phyloP scores from a whole-genome alignment of 164 flowering plant genomes.

The Macadamia integrifolia region DNA sequence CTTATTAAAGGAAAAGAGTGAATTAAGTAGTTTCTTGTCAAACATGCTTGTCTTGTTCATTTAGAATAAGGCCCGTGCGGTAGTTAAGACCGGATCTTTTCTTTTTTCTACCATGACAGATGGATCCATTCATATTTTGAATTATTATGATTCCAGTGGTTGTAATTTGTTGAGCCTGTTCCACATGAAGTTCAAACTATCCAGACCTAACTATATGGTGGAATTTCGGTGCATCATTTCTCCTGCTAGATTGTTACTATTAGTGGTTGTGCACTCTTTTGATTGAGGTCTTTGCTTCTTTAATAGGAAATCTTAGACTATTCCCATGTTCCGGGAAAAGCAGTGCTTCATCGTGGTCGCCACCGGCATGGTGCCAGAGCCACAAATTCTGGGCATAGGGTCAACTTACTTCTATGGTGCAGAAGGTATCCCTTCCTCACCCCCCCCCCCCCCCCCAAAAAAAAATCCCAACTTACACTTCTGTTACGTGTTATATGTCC shows the following conservation, averaged over 20 bases:
- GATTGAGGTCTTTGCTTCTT: conserved; percentile 11
- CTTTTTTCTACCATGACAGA: too few species aligned
- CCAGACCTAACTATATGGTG: too few species aligned
- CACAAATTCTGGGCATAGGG: conserved; percentile 72
- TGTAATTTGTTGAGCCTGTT: too few species aligned
- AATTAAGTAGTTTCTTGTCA: too few species aligned
- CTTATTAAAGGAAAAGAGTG: too few species aligned
- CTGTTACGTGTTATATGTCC: background rate
- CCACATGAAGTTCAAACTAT: too few species aligned
- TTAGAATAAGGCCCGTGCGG: too few species aligned
- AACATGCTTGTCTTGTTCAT: too few species aligned
- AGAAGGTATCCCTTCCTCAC: conserved; percentile 54
- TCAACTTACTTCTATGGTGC: conserved; percentile 89
- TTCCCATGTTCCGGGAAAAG: conserved; percentile 78
- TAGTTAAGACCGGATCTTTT: too few species aligned
- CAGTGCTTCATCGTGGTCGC: conserved; percentile 92
- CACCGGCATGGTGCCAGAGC: conserved; percentile 98
- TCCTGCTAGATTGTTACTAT: background rate
- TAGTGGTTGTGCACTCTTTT: conserved; percentile 8
- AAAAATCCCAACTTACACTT: background rate
- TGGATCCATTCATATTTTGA: too few species aligned
- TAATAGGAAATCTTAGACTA: conserved; percentile 78
- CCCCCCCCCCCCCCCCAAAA: too few species aligned
- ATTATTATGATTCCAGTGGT: too few species aligned
- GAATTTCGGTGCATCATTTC: background rate